A percentile compares a stretch with the other conserved stretches of the same genome.
Evolutionary conservation across 129 eudicot genomes (phyloP).

Genomic region (Lonicera japonica): DNA sequence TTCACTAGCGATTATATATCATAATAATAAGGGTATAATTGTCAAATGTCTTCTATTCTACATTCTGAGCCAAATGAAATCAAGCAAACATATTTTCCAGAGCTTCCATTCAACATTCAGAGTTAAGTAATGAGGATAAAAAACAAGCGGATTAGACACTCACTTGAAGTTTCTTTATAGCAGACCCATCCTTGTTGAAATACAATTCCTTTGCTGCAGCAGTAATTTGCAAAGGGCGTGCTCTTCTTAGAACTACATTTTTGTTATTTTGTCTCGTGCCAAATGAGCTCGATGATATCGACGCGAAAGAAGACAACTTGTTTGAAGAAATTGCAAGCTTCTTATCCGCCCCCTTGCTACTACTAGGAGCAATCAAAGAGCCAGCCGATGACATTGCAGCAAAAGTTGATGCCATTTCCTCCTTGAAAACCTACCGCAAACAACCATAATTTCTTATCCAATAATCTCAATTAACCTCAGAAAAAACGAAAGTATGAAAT

Average conservation of each 20-base stretch:
- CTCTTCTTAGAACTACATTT: conserved; percentile 27
- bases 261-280: conserved; percentile 30
- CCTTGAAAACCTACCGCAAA: not conserved
- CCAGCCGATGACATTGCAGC: conserved; percentile 61
- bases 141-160: not conserved
- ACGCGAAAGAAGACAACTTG: conserved; percentile 51
- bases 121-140: too few relatives aligned
- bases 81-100: too few relatives aligned
- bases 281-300: conserved; percentile 37
- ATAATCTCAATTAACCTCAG: too few relatives aligned
- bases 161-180: conserved; percentile 73
- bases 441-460: too few relatives aligned
- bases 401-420: conserved; percentile 67
- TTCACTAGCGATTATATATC: too few relatives aligned
- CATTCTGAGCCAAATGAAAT: too few relatives aligned
- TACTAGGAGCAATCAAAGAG: conserved; percentile 47
- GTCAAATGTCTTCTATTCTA: too few relatives aligned
- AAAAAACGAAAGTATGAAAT: too few relatives aligned
- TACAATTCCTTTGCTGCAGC: conserved; percentile 66
- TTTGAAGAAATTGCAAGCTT: conserved; percentile 22
- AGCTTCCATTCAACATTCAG: too few relatives aligned
- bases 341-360: conserved; percentile 29
- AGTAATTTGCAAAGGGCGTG: conserved; percentile 29
- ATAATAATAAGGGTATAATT: too few relatives aligned
- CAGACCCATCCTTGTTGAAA: conserved; percentile 69